phyloP scores from a whole-genome alignment of 306 rosid species.

The Acacia confusa region DNA sequence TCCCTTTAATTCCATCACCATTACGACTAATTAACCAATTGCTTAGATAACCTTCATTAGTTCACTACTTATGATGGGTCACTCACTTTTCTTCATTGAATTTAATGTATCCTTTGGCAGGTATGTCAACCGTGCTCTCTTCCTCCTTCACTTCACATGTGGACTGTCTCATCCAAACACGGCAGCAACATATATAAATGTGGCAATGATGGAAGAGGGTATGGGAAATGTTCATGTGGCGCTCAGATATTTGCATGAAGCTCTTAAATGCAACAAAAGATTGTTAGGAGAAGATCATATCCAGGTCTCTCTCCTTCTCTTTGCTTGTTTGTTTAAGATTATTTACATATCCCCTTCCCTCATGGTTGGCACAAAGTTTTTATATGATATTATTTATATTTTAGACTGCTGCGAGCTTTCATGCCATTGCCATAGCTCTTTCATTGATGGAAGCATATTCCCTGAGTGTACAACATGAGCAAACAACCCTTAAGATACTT shows the following conservation, averaged over 20 bases:
- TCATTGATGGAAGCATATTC: constrained; percentile 97
- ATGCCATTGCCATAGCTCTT: constrained; percentile 97
- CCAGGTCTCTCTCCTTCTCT: constrained; percentile 53
- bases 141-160: constrained; percentile 93
- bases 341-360: constrained; percentile 29
- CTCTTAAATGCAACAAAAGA: constrained; percentile 95
- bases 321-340: constrained; percentile 5
- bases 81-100: constrained; percentile 35
- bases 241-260: constrained; percentile 94
- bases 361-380: constrained; percentile 31
- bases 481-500: constrained; percentile 91
- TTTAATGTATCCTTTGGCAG: constrained; percentile 38
- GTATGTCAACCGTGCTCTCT: constrained; percentile 93
- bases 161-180: constrained; percentile 97
- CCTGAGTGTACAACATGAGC: constrained; percentile 95
- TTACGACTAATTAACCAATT: background rate
- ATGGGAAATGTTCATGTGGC: constrained; percentile 96
- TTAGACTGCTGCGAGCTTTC: constrained; percentile 98
- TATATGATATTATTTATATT: constrained; percentile 24
- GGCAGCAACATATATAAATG: constrained; percentile 95
- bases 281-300: constrained; percentile 94
- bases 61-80: background rate
- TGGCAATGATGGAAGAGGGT: constrained; percentile 99
- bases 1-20: constrained; percentile 6
- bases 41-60: background rate